Evolutionary conservation across 2,329 filamentous ascomycete genomes (phyloP), one percentile per base, ranked within the genome.

Genomic region (Claviceps pusilla): DNA sequence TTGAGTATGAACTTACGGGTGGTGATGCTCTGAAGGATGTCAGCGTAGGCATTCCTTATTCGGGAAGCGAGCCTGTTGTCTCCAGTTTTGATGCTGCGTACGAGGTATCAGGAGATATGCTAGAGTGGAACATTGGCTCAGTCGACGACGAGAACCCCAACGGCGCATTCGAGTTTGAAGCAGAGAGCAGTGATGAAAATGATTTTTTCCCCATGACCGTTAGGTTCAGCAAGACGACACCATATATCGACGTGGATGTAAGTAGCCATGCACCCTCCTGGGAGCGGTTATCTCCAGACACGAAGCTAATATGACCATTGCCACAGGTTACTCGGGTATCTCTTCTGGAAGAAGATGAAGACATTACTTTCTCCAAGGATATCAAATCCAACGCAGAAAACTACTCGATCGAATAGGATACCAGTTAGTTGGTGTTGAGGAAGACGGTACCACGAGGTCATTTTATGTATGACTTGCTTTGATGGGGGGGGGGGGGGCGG

Each of bases 141-240:
- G 83, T 97, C 45, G 86, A 90, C 63, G 84, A 89, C 51, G 84
- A 84, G 55, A 95, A 93, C 66, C 73, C 83, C 19, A 89, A 76
- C 45, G 93, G 93, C 19, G 85, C 87, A 49, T 97, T 98, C 64
- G 93, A 98, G 68, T 97, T 98, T 61, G 93, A 97, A 70, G 89
- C 89, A 1, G 83, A 87, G 67, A 87, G 87, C 11, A 80, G 83
- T 54, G 87, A 90, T 60, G 93, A 97, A 66, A 84, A 88, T 55
- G 90, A 96, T 63, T 97, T 97, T 74, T 98, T 98, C 82, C 93
- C 93, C 1, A 97, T 98, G 90, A 85, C 80, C 53, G 83, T 97
- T 57, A 80, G 83, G 54, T 98, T 98, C 71, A 84, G 81, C 59
- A 96, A 95, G 78, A 79, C 82, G 46, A 81, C 78, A 56, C 91